Conservation (phyloP, 129 eudicot genomes). For the Tagetes erecta region DNA sequence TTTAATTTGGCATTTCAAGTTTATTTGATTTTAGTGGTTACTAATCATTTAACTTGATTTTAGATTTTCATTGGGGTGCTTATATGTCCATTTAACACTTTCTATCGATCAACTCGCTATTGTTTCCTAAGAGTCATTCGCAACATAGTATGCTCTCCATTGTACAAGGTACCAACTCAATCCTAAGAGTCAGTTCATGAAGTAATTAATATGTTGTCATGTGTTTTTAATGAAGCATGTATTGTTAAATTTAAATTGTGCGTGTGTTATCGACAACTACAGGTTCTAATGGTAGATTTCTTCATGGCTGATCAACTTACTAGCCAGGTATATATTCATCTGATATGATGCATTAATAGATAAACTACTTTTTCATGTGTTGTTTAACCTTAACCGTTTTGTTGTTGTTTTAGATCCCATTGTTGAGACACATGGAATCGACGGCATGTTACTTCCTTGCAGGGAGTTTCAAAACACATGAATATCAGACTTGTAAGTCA, state of each 20-base stretch:
- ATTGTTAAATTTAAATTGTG: neutral
- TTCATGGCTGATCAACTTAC: conserved; percentile 99
- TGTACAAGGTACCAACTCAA: conserved; percentile 66
- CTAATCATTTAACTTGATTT: neutral
- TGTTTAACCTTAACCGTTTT: neutral
- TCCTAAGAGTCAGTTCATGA: no score
- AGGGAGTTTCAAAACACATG: conserved; percentile 74
- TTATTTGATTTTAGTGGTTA: neutral
- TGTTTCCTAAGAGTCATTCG: conserved; percentile 81
- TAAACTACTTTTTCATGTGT: neutral
- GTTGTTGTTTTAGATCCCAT: conserved; percentile 58
- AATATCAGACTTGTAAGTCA: conserved; percentile 65
- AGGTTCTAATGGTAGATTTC: conserved; percentile 92
- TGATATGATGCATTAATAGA: neutral
- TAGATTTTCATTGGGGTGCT: conserved; percentile 59
- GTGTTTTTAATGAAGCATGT: neutral
- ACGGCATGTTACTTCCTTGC: conserved; percentile 85
- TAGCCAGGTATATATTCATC: conserved; percentile 63
- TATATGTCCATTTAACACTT: conserved; percentile 74
- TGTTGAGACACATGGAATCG: conserved; percentile 90
- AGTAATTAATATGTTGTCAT: no score
- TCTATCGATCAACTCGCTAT: conserved; percentile 83
- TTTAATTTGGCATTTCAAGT: neutral
- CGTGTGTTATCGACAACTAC: conserved; percentile 5
- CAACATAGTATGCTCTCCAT: conserved; percentile 91